Evolutionary conservation across 371 early-diverging fungal genomes (phyloP).

Genomic region (Mortierella sp.): DNA sequence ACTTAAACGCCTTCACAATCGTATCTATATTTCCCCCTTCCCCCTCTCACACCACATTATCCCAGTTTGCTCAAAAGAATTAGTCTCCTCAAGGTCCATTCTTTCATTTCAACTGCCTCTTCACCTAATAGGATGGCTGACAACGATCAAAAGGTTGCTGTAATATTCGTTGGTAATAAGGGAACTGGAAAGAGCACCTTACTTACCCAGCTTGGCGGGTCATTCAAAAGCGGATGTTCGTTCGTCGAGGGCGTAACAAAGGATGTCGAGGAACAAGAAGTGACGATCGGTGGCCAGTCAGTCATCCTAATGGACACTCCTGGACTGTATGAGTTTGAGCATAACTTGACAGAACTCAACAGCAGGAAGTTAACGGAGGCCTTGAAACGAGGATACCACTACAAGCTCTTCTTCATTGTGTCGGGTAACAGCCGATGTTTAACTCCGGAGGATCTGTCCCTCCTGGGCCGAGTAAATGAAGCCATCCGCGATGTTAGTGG

Average conservation of each 20-base stretch:
- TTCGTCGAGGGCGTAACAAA: constrained; percentile 3
- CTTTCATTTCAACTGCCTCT: too few species aligned
- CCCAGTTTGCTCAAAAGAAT: too few species aligned
- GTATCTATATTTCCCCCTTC: too few species aligned
- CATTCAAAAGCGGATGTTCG: constrained; percentile 2
- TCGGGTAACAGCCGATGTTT: constrained; percentile 9
- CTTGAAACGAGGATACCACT: constrained; percentile 8
- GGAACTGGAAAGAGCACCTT: constrained; percentile 14
- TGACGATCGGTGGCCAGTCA: background rate
- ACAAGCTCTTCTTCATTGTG: constrained; percentile 22
- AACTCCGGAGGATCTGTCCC: background rate
- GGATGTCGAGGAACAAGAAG: background rate
- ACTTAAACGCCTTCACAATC: too few species aligned
- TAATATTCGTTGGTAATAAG: constrained; percentile 11
- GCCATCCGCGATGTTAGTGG: too few species aligned
- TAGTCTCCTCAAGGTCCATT: too few species aligned
- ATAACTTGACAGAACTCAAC: constrained; percentile 1
- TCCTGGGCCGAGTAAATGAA: constrained; percentile 17
- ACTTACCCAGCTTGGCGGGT: constrained; percentile 5
- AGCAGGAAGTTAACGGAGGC: constrained; percentile 6
- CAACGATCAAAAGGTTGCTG: too few species aligned
- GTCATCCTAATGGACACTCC: constrained; percentile 14
- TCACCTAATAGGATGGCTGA: too few species aligned
- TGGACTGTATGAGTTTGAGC: constrained; percentile 2
- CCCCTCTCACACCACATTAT: too few species aligned